Percentiles rank a stretch among this genome's conserved stretches.
phyloP scores from a whole-genome alignment of 176 grass and related monocot genomes.

The Triticum dicoccoides region DNA sequence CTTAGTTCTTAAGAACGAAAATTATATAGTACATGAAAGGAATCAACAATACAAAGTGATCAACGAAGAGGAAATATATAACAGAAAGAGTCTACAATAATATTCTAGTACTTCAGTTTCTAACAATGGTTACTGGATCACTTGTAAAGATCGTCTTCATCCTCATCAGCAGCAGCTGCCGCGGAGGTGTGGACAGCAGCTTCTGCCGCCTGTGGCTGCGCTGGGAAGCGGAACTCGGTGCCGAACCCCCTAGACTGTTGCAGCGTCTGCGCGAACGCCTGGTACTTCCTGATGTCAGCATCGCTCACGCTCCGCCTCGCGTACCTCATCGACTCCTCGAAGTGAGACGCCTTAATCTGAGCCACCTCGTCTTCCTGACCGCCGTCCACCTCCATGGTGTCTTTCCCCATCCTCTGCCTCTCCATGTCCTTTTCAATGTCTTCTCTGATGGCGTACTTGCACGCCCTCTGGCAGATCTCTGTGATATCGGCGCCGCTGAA shows the following conservation, averaged over 20 bases:
- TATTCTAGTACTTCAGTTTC: not conserved
- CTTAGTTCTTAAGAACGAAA: no score
- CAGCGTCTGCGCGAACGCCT: slow-evolving; percentile 62
- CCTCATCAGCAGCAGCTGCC: slow-evolving; percentile 35
- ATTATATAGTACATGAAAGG: not conserved
- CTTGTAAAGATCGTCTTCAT: slow-evolving; percentile 64
- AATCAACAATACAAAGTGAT: no score
- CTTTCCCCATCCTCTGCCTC: not conserved
- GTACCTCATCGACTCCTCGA: slow-evolving; percentile 66
- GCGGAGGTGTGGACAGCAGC: not conserved
- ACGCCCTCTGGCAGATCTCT: slow-evolving; percentile 57
- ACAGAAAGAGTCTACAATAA: not conserved
- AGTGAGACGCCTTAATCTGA: slow-evolving; percentile 52
- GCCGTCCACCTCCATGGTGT: slow-evolving; percentile 40
- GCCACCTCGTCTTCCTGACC: slow-evolving; percentile 20
- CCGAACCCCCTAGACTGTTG: slow-evolving; percentile 70
- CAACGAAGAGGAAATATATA: no score
- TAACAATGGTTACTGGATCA: slow-evolving; percentile 4
- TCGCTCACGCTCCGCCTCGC: slow-evolving; percentile 50
- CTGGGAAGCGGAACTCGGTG: slow-evolving; percentile 52
- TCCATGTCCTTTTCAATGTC: slow-evolving; percentile 42
- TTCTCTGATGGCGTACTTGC: slow-evolving; percentile 63
- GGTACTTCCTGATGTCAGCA: slow-evolving; percentile 53
- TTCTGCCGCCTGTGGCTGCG: slow-evolving; percentile 8
- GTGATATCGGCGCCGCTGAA: slow-evolving; percentile 72